Conservation (phyloP, 257 asterid species). For the Thymus mandschuricus region DNA sequence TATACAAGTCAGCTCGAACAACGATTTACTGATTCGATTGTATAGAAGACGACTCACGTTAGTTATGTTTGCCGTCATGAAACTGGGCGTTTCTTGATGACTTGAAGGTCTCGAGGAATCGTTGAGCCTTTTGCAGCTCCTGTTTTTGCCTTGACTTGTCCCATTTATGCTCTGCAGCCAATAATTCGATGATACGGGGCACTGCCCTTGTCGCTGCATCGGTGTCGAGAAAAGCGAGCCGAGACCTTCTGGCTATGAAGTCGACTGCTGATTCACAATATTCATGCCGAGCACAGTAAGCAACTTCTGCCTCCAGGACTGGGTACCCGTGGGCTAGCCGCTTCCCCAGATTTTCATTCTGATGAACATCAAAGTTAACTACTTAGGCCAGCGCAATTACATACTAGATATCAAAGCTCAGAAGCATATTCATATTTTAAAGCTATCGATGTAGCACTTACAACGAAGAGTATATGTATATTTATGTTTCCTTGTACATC, state of each 20-base stretch:
- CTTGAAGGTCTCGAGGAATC: constrained; percentile 90
- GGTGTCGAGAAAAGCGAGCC: constrained; percentile 97
- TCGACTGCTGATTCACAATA: constrained; percentile 96
- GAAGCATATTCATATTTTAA: neutral
- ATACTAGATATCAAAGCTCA: neutral
- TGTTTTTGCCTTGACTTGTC: constrained; percentile 74
- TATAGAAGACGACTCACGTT: constrained; percentile 29
- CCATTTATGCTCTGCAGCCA: constrained; percentile 90
- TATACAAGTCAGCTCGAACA: constrained; percentile 5
- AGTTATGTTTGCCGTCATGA: constrained; percentile 87
- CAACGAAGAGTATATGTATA: too few relatives aligned
- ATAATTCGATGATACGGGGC: constrained; percentile 75
- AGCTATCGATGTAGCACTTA: neutral
- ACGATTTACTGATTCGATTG: neutral
- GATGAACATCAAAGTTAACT: constrained; percentile 16
- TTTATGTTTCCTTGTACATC: too few relatives aligned
- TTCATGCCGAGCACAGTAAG: constrained; percentile 93
- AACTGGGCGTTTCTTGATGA: constrained; percentile 91
- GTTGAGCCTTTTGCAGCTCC: constrained; percentile 61
- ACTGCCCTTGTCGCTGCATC: constrained; percentile 90
- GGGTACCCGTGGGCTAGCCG: constrained; percentile 99
- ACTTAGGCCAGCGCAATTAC: neutral
- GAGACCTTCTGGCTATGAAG: constrained; percentile 91
- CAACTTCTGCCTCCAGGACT: constrained; percentile 94
- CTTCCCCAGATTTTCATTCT: constrained; percentile 95